These are phyloP conservation scores for Cucurbitaria berberidis DNA, from an alignment of 2,329 filamentous ascomycete species.

Conservation along the genomic window DNA sequence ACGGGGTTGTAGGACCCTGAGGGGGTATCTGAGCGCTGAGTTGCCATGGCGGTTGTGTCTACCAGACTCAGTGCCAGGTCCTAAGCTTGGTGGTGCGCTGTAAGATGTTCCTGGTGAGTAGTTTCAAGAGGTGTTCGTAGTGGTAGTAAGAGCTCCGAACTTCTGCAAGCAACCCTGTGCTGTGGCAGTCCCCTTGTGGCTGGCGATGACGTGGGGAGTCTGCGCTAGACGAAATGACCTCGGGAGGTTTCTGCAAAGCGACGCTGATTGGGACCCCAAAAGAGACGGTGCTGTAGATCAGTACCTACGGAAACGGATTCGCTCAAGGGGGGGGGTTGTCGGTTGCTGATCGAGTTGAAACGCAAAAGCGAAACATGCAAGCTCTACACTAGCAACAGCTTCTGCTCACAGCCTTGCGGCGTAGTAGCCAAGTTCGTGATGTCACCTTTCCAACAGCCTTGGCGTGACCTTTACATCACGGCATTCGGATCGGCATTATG, in stretches of 20 bases:
- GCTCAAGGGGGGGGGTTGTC: neutral
- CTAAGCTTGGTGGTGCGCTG: slow-evolving; percentile 5
- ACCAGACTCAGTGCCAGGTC: slow-evolving; percentile 5
- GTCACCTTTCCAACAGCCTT: slow-evolving; percentile 18
- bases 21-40: slow-evolving; percentile 35
- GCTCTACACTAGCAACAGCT: neutral
- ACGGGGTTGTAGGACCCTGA: slow-evolving; percentile 47
- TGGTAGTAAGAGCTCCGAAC: slow-evolving; percentile 4
- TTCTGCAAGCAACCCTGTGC: slow-evolving; percentile 12
- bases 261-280: slow-evolving; percentile 21
- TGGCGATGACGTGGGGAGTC: slow-evolving; percentile 25
- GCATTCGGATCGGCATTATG: slow-evolving; percentile 21
- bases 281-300: slow-evolving; percentile 25
- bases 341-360: slow-evolving; percentile 4
- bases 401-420: slow-evolving; percentile 20
- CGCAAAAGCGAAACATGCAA: slow-evolving; percentile 1
- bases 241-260: slow-evolving; percentile 19
- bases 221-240: slow-evolving; percentile 13
- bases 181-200: slow-evolving; percentile 17
- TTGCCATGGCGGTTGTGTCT: slow-evolving; percentile 26
- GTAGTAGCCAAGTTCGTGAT: slow-evolving; percentile 12
- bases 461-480: slow-evolving; percentile 10
- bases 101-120: slow-evolving; percentile 12
- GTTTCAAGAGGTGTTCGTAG: slow-evolving; percentile 10
- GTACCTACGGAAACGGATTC: slow-evolving; percentile 1